Percentiles rank a stretch among this genome's conserved stretches.
phyloP scores from a whole-genome alignment of 73 alveolate species.

The Stentor roeselii region DNA sequence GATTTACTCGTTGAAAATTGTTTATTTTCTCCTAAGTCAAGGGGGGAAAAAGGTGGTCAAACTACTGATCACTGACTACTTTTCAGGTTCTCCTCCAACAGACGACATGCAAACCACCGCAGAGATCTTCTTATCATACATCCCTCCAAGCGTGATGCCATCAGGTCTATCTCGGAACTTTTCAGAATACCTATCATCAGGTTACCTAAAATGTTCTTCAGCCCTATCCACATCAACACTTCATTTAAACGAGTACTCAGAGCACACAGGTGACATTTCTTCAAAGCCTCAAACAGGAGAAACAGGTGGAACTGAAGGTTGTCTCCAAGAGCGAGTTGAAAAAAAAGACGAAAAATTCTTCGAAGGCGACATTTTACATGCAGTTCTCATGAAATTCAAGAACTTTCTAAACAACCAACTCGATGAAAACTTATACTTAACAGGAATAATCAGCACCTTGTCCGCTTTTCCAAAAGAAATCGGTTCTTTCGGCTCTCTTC shows the following conservation, averaged over 20 bases:
- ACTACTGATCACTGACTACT: conserved; percentile 1
- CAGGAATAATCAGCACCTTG: background rate
- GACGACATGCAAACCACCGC: background rate
- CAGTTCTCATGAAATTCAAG: conserved; percentile 10
- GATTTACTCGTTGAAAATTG: background rate
- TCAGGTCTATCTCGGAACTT: background rate
- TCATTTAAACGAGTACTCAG: background rate
- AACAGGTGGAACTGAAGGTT: conserved; percentile 11
- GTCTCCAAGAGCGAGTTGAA: background rate
- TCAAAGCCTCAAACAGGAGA: background rate
- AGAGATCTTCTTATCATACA: background rate
- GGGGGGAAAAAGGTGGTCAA: background rate
- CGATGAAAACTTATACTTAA: background rate
- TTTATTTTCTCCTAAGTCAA: background rate
- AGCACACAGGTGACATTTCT: background rate
- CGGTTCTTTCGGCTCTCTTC: background rate
- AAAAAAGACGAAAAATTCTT: background rate
- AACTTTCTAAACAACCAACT: background rate
- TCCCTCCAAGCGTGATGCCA: conserved; percentile 6
- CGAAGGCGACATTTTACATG: conserved; percentile 14
- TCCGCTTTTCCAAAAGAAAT: background rate
- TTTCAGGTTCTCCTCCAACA: conserved; percentile 15
- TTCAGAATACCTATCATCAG: background rate
- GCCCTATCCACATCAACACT: background rate
- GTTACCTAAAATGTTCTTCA: background rate